Base-by-base conservation (phyloP, 2,329 filamentous ascomycete genomes). In the Acrocalymma vagum region DNA sequence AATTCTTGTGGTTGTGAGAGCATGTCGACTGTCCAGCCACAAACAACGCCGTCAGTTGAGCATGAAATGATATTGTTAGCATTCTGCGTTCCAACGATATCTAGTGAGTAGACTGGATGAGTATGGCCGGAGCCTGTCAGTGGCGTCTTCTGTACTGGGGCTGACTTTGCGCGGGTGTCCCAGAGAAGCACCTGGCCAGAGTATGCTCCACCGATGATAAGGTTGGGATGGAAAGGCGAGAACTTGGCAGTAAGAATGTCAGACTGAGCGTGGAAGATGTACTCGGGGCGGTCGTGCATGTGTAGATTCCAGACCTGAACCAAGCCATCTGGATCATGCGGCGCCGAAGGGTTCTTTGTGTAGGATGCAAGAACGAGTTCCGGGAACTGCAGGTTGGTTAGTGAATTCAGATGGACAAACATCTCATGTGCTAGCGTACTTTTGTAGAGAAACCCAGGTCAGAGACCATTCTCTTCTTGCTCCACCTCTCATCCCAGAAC, bases 11-110 rank as follows among this genome's bases (percentile, higher is more conserved):
- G 94, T 70, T 96, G 90, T 1, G 93, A 90, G 46, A 99, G 88
- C 84, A 99, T 97, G 69, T 99, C 95, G 51, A 96, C 90, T 39
- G 89, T 92, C 94, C 94, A 99, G 31, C 92, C 90, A 70, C 94
- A 99, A 27, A 97, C 90, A 8, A 95, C 90, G 38, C 94, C 94
- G 64, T 99, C 94, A 1, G 94, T 99, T 1, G 91, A 96, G 67
- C 90, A 93, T 22, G 92, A 96, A 58, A 99, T 88, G 66, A 99
- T 96, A 70, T 97, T 99, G 75, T 96, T 96, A 44, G 94, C 94
- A 68, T 99, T 99, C 65, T 97, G 94, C 1, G 95, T 99, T 51
- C 94, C 94, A 33, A 99, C 90, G 39, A 99, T 95, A 49, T 94
- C 89, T 42, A 99, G 84, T 25, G 88, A 91, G 75, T 99, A 99